A percentile compares a stretch with the other conserved stretches of the same genome.
phyloP scores from a whole-genome alignment of 1,139 yeast species.

The Saccharomycopsis phalli region DNA sequence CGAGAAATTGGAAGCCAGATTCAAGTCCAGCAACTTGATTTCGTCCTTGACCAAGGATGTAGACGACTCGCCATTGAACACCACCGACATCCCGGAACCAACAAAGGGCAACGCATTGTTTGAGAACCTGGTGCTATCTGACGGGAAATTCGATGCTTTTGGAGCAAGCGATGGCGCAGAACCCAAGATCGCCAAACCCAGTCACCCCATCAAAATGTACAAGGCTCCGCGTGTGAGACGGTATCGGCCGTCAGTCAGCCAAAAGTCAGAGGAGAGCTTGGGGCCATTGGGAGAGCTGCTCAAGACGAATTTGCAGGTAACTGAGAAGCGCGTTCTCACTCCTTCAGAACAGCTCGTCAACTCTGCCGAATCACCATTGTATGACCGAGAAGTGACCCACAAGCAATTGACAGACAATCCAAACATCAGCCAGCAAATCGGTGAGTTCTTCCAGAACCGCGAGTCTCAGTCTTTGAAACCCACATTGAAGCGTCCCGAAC shows the following conservation, averaged over 20 bases:
- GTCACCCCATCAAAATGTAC: conserved; percentile 30
- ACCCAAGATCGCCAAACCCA: conserved; percentile 22
- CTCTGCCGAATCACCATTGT: conserved; percentile 45
- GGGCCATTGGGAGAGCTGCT: conserved; percentile 36
- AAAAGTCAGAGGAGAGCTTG: conserved; percentile 22
- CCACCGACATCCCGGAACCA: conserved; percentile 18
- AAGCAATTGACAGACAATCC: conserved; percentile 13
- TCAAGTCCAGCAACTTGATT: conserved; percentile 24
- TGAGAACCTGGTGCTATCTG: conserved; percentile 19
- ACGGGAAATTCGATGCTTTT: conserved; percentile 10
- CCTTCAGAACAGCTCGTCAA: conserved; percentile 28
- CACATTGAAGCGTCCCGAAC: conserved; percentile 20
- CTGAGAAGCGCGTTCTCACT: conserved; percentile 21
- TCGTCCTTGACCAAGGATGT: conserved; percentile 27
- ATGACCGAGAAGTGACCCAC: conserved; percentile 28
- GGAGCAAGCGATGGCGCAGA: conserved; percentile 25
- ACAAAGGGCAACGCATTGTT: conserved; percentile 24
- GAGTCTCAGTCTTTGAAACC: conserved; percentile 20
- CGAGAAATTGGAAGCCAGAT: conserved; percentile 14
- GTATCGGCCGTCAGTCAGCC: conserved; percentile 21
- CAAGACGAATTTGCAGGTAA: conserved; percentile 21
- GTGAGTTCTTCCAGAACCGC: conserved; percentile 13
- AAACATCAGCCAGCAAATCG: conserved; percentile 11
- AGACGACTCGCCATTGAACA: conserved; percentile 19
- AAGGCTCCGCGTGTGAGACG: conserved; percentile 39